Base-by-base conservation (phyloP, 352 stramenopile species). In the Phytopythium oedochilum region DNA sequence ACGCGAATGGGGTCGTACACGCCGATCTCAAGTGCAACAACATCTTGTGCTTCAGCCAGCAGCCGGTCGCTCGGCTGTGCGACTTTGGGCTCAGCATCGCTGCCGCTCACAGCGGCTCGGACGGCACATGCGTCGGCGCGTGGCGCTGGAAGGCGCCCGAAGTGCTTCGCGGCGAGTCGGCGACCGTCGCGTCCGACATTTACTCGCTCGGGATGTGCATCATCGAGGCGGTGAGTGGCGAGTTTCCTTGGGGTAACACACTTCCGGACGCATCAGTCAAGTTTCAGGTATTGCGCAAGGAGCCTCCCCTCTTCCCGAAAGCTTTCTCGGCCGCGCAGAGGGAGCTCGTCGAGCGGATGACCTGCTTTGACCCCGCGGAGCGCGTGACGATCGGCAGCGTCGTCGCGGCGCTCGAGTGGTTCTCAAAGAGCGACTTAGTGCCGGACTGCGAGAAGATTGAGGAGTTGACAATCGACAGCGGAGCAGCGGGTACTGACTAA, bases 11-110 rank as follows among this genome's bases (percentile, higher is more conserved):
- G 11, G 61, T 89, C 42, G 65, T 97, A 23, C 88, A 96, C 59
- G 76, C 88, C n/a, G 86, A 97, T 38, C 66, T 96, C 11, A 96
- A 96, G 53, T 86, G 79, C 48, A 83, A 70, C 52, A 96, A 96
- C 63, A 68, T 97, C 18, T 40, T 96, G 20, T 64, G 94, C 5
- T 78, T 75, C 5, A 49, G 56, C 6, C 46, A 74, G 17, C 54
- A 65, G 18, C 52, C 58, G 3, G 26, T 47, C 20, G 66, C 64
- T 9, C 75, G 78, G 53, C 54, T 81, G 28, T 62, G 60, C 15
- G 71, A 78, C 52, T 81, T 81, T 53, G 71, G 71, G 29, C 29
- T 32, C 29, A 32, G 29, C 2, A 72, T 71, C 35, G 54, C 42
- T 23, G 8, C 5, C 12, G 32, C 23, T n/a, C 15, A 31, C 26